Percentiles rank a stretch among this genome's conserved stretches.
phyloP scores from a whole-genome alignment of 2,329 filamentous ascomycete species.

The Sclerotinia spermophila region DNA sequence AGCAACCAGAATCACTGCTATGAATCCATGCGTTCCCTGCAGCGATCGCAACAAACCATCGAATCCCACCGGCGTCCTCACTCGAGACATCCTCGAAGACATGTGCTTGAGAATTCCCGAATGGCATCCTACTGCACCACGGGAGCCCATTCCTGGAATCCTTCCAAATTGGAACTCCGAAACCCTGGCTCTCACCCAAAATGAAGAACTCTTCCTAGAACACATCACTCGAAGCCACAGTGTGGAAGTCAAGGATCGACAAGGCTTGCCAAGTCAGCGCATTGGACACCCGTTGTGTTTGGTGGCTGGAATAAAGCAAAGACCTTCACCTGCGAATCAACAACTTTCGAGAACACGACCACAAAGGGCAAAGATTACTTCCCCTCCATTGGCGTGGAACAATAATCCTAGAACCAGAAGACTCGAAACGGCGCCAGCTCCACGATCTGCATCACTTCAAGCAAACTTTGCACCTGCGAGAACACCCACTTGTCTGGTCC shows the following conservation, averaged over 20 bases:
- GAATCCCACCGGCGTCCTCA: neutral
- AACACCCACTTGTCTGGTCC: neutral
- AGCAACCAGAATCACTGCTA: neutral
- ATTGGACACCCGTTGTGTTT: neutral
- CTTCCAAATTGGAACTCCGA: neutral
- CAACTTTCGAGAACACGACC: neutral
- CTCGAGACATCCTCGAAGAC: neutral
- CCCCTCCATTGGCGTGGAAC: neutral
- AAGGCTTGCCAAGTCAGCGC: neutral
- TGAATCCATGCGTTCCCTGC: neutral
- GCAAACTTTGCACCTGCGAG: no score
- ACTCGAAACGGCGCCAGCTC: neutral
- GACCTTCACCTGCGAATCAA: neutral
- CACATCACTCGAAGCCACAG: neutral
- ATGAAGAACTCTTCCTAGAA: neutral
- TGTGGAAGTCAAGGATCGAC: neutral
- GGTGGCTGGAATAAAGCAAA: neutral
- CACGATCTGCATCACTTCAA: neutral
- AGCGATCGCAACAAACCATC: no score
- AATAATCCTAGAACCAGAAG: neutral
- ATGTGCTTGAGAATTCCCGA: neutral
- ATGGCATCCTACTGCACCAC: neutral
- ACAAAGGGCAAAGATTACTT: neutral
- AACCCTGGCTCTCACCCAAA: neutral
- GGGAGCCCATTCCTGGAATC: neutral